Conservation (phyloP, 1,139 yeast species). For the Petasospora rhodanensis region DNA sequence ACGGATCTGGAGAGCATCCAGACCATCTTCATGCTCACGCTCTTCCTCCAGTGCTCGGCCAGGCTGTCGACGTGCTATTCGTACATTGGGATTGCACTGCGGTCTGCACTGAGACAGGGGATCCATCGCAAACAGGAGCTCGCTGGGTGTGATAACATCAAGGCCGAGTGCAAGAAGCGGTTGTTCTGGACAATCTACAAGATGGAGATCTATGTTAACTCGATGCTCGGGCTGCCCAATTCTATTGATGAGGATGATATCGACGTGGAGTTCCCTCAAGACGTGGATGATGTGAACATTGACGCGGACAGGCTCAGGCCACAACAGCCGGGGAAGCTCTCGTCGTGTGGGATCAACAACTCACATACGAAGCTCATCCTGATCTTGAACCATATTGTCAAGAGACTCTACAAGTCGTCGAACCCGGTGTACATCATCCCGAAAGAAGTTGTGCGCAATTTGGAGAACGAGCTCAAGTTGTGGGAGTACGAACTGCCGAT, state of each 20-base stretch:
- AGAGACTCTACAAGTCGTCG: conserved; percentile 41
- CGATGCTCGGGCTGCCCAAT: conserved; percentile 76
- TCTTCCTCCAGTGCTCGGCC: conserved; percentile 85
- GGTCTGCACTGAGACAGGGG: conserved; percentile 82
- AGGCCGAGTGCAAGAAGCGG: conserved; percentile 76
- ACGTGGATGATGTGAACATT: conserved; percentile 79
- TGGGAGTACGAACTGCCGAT: conserved; percentile 71
- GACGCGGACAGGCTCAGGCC: conserved; percentile 41
- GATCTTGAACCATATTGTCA: conserved; percentile 48
- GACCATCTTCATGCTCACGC: conserved; percentile 61
- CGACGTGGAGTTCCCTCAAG: conserved; percentile 76
- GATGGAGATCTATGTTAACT: conserved; percentile 84
- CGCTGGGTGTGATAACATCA: conserved; percentile 56
- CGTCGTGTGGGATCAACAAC: conserved; percentile 74
- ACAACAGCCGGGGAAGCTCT: conserved; percentile 39
- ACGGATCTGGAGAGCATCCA: conserved; percentile 65
- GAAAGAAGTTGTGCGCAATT: conserved; percentile 45
- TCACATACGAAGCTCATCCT: conserved; percentile 73
- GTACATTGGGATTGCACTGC: conserved; percentile 79
- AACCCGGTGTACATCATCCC: conserved; percentile 18
- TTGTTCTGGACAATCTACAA: conserved; percentile 86
- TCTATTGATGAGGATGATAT: conserved; percentile 62
- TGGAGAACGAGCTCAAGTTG: conserved; percentile 61
- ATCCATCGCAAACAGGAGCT: conserved; percentile 50
- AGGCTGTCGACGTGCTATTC: conserved; percentile 83